Evolutionary conservation across 495 filamentous ascomycete species (phyloP), one percentile per base, ranked within the genome.

Genomic region (Trichocladium antarcticum): DNA sequence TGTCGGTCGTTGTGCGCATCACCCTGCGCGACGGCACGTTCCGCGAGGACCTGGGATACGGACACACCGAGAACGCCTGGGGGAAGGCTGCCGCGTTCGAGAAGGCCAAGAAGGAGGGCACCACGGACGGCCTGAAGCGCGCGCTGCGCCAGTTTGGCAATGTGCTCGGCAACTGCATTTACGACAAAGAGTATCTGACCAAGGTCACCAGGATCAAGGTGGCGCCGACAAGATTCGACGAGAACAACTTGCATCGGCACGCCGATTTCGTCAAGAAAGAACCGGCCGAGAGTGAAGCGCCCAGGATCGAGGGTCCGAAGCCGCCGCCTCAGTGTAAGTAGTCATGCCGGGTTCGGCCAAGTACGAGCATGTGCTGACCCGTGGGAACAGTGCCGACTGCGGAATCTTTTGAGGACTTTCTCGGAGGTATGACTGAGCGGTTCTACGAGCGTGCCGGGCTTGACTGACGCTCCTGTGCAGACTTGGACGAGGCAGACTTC

Each of bases 91-190:
- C 85, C 6, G 90, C 88, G 2, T 96, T 95, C 57, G 90, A 97
- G 63, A 97, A 97, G 63, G 87, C 90, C 1, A 97, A 96, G 69
- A 98, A 98, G 62, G 89, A 97, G 68, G 93, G 85, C 5, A 94
- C 88, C 16, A 97, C 92, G 17, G 92, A 98, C 72, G 89, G 77
- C 0, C 66, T 97, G 53, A 98, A 98, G 67, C 77, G 92, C 47
- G 78, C 93, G 9, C 63, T 98, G 53, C 77, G 89, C 21, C 95
- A 82, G 50, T 98, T 98, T 67, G 92, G 92, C 37, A 98, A 98
- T 59, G 82, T 96, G 12, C 74, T 98, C 49, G 92, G 92, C 15
- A 97, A 97, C 64, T 98, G 92, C 68, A 79, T 98, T 46, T 95
- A 97, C 70, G 92, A 98, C 63, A 96, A 95, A 59, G 79, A 90